These are phyloP conservation scores for Aspergillus hancockii DNA, from an alignment of 495 filamentous ascomycete species.

Conservation along the genomic window DNA sequence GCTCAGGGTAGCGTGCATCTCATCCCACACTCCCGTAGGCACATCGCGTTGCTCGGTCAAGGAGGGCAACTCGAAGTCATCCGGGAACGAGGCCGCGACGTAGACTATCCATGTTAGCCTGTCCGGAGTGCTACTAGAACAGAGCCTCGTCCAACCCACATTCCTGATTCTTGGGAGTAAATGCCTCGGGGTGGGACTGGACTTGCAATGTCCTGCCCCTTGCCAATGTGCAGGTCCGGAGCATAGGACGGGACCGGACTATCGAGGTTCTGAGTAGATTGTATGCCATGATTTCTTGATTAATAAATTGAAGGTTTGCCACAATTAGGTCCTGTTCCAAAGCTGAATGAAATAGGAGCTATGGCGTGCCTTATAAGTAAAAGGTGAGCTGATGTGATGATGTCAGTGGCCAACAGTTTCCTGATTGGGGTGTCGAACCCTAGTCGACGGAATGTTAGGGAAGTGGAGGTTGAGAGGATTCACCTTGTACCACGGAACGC, in stretches of 20 bases:
- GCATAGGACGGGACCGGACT: background rate
- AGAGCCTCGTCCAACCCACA: background rate
- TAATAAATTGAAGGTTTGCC: background rate
- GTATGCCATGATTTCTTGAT: background rate
- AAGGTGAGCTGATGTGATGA: background rate
- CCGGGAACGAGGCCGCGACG: conserved; percentile 21
- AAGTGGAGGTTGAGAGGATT: background rate
- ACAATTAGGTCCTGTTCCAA: background rate
- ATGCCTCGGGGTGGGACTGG: background rate
- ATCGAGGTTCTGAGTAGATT: background rate
- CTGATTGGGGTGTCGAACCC: background rate
- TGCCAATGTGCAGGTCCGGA: background rate
- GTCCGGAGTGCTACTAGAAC: too few relatives aligned
- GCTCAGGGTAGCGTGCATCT: conserved; percentile 24
- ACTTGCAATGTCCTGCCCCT: background rate
- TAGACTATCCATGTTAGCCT: conserved; percentile 11
- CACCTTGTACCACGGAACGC: background rate
- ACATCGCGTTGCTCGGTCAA: conserved; percentile 13
- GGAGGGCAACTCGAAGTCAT: conserved; percentile 19
- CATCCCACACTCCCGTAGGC: conserved; percentile 15
- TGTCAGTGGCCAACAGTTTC: background rate
- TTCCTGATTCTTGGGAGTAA: background rate
- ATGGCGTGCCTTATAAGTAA: too few relatives aligned
- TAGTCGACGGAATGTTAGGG: background rate
- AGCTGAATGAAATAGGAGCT: too few relatives aligned